Percentiles rank a stretch among this genome's conserved stretches.
Evolutionary conservation across 163 green algal genomes (phyloP).

Genomic region (Chloroidium sp.): DNA sequence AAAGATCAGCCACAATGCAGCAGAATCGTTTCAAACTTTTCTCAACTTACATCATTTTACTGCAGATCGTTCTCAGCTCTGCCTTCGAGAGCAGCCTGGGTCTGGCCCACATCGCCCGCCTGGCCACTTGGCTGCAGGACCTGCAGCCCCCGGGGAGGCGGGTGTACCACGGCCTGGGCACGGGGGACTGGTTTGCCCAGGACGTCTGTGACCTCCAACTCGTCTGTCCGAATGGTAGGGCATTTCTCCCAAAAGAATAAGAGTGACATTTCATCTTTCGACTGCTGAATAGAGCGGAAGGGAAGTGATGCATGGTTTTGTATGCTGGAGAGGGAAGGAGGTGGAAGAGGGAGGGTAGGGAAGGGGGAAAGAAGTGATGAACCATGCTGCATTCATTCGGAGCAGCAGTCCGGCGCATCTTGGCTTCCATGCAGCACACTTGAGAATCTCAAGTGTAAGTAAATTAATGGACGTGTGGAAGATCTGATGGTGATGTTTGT

Average conservation of each 20-base stretch:
- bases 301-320: too few species aligned
- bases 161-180: slow-evolving; percentile 58
- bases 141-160: background rate
- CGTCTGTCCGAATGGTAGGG: background rate
- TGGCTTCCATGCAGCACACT: too few species aligned
- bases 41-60: background rate
- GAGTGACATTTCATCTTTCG: background rate
- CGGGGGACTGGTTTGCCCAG: slow-evolving; percentile 48
- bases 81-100: slow-evolving; percentile 71
- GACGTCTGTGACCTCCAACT: background rate
- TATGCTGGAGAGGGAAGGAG: too few species aligned
- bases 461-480: too few species aligned
- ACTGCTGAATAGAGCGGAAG: background rate
- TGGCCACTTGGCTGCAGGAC: slow-evolving; percentile 21
- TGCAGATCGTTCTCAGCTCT: slow-evolving; percentile 64
- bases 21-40: slow-evolving; percentile 1
- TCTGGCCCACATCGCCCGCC: slow-evolving; percentile 44
- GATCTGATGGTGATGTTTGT: too few species aligned
- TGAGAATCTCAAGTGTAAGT: too few species aligned
- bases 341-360: too few species aligned
- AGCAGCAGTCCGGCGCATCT: too few species aligned
- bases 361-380: too few species aligned
- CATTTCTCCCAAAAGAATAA: background rate
- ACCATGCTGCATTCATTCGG: too few species aligned
- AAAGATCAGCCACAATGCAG: background rate